Evolutionary conservation across 805 yeast genomes (phyloP).

Genomic region (Starmerella floricola): DNA sequence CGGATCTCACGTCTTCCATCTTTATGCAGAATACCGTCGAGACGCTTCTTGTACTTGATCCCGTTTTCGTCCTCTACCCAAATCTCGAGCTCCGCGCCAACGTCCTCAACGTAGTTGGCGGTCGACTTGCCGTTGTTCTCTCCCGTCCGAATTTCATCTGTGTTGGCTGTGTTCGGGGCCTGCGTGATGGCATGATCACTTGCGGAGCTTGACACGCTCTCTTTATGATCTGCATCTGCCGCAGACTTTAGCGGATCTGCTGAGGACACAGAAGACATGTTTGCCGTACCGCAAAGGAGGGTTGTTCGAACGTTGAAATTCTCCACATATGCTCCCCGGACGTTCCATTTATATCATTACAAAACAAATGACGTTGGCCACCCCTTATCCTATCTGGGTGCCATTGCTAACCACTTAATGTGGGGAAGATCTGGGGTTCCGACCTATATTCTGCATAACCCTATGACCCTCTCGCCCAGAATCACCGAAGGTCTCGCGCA

Average conservation of each 20-base stretch:
- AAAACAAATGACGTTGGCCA: too few relatives aligned
- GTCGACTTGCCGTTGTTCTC: slow-evolving; percentile 15
- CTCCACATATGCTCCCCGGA: too few relatives aligned
- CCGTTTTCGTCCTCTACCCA: slow-evolving; percentile 12
- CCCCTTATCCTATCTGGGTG: not conserved
- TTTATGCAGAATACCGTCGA: slow-evolving; percentile 16
- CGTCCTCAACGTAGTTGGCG: slow-evolving; percentile 9
- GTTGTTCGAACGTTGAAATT: too few relatives aligned
- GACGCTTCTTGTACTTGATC: slow-evolving; percentile 5
- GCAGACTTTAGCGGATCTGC: too few relatives aligned
- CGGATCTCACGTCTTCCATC: slow-evolving; percentile 20
- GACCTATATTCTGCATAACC: not conserved
- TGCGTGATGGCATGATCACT: not conserved
- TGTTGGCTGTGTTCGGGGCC: not conserved
- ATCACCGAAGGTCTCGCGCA: too few relatives aligned
- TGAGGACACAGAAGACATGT: too few relatives aligned
- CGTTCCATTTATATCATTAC: too few relatives aligned
- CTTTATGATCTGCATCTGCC: too few relatives aligned
- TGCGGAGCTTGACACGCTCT: too few relatives aligned
- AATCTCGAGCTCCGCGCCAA: slow-evolving; percentile 15
- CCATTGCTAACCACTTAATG: not conserved
- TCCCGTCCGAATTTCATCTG: not conserved
- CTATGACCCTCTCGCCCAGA: too few relatives aligned
- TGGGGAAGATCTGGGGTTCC: not conserved
- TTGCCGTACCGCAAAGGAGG: too few relatives aligned